Conservation (phyloP, 139 green algal species). For the Eudorina sp. region DNA sequence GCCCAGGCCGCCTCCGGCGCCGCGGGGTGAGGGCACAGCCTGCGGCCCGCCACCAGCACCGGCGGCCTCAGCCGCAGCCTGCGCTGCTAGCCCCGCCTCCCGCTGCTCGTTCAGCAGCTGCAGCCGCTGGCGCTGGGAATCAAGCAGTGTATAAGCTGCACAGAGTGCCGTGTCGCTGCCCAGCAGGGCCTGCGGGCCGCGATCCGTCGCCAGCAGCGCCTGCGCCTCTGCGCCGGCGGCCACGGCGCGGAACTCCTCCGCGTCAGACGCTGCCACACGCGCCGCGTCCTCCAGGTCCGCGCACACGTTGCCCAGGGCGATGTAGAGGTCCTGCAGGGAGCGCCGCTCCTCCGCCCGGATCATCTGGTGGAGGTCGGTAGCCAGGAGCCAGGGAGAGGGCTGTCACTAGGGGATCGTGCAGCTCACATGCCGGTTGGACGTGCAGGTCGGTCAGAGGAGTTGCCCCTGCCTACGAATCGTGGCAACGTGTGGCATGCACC, state of each 20-base stretch:
- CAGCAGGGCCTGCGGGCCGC: conserved; percentile 20
- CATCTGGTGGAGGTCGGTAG: conserved; percentile 2
- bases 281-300: neutral
- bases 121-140: conserved; percentile 27
- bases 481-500: too few relatives aligned
- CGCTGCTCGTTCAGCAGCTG: neutral
- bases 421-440: too few relatives aligned
- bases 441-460: too few relatives aligned
- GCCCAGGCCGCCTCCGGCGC: neutral
- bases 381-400: neutral
- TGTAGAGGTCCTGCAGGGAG: conserved; percentile 21
- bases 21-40: neutral
- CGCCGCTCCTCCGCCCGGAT: conserved; percentile 8
- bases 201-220: conserved; percentile 14
- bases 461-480: too few relatives aligned
- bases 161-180: neutral
- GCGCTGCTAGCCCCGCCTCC: neutral
- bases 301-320: neutral
- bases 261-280: neutral
- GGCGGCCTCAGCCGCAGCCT: neutral
- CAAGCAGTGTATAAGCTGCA: conserved; percentile 9
- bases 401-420: too few relatives aligned
- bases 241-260: neutral
- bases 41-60: neutral
- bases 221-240: neutral